These are phyloP conservation scores for Rossbeevera mucosa DNA, from an alignment of 768 basidiomycete species.

Conservation along the genomic window DNA sequence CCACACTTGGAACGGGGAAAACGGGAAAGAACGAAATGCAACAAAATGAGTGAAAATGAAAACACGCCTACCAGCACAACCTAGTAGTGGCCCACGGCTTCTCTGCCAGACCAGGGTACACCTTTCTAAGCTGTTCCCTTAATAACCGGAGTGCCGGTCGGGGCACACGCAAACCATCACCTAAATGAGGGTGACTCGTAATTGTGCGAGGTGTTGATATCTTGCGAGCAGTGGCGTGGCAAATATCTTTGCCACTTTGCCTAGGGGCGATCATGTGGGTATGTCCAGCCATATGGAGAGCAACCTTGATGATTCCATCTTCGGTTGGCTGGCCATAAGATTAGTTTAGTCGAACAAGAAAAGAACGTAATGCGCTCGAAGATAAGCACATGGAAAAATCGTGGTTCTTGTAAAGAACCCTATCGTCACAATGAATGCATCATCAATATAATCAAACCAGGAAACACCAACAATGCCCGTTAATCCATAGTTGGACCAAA, in stretches of 20 bases:
- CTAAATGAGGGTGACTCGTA: slow-evolving; percentile 48
- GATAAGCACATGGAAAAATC: neutral
- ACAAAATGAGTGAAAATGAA: neutral
- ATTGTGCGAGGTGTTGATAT: slow-evolving; percentile 80
- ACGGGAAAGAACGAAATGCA: neutral
- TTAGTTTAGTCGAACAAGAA: neutral
- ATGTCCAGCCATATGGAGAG: slow-evolving; percentile 72
- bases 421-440: neutral
- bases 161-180: slow-evolving; percentile 64
- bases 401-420: neutral
- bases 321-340: slow-evolving; percentile 52
- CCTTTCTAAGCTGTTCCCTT: slow-evolving; percentile 44
- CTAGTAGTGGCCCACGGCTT: slow-evolving; percentile 70
- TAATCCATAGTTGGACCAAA: neutral
- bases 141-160: slow-evolving; percentile 45
- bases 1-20: neutral
- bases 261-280: slow-evolving; percentile 35
- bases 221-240: slow-evolving; percentile 12
- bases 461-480: neutral
- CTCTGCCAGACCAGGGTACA: slow-evolving; percentile 76
- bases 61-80: slow-evolving; percentile 75
- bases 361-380: neutral
- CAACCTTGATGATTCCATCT: slow-evolving; percentile 70
- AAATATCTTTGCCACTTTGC: slow-evolving; percentile 1
- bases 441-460: neutral